Base-by-base conservation (phyloP, 441 rosid species). In the Eutrema salsugineum region DNA sequence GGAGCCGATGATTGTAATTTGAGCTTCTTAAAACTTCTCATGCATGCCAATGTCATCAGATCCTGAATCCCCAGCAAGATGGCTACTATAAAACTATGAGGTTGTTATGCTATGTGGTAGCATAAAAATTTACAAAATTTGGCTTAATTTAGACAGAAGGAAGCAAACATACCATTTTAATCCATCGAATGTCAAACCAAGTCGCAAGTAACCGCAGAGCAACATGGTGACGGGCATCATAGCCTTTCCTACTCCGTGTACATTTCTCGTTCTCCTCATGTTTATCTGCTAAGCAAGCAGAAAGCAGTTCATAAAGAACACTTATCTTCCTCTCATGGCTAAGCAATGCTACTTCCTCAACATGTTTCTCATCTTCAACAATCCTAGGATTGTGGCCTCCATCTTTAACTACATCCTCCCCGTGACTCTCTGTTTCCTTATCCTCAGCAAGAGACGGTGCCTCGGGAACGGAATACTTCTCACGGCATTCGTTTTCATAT, bases 151-250 rank as follows among this genome's bases (percentile, higher is more conserved):
- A 24, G 60, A 50, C 50, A 53, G 64, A 51, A 17, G 27, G 36
- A 36, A 62, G 75, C 50, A 47, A 32, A 77, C 88, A 50, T 49
- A 93, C 98, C 97, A 91, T 83, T 84, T 83, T 85, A 38, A 79
- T 83, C 92, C 91, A 87, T 76, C 81, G 70, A 72, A 93, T 51
- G 54, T 83, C 85, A 65, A 91, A 77, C 97, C 98, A 93, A 48
- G 86, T 80, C 28, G 94, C 87, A 73, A 93, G 82, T 71, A 89
- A 80, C 61, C 97, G 82, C 51, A 91, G 64, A 76, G 94, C 91
- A 68, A 83, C 94, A 51, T 93, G 96, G 81, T 91, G 96, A 27
- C 97, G 86, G 68, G 98, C 91, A 77, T 93, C 97, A 84, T 91
- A 91, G 55, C 96, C 91, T 39, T 81, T 87, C 78, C 88, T 86